Percentiles rank a stretch among this genome's conserved stretches.
Conservation (phyloP, 2,329 filamentous ascomycete species). For the Penicillium rolfsii region DNA sequence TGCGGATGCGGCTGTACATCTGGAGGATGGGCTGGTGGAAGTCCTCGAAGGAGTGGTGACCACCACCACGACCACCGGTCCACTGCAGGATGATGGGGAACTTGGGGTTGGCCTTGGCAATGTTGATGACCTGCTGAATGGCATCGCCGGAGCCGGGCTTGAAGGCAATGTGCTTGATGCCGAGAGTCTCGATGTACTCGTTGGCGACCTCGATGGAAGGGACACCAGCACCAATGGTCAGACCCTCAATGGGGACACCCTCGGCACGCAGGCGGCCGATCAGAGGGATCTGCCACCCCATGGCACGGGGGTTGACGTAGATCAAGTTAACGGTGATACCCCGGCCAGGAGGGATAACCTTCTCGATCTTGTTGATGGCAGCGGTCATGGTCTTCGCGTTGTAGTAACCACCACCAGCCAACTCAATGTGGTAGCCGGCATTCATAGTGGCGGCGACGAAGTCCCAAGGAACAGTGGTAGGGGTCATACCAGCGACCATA, state of each 20-base stretch:
- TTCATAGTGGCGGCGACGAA: conserved; percentile 60
- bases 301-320: conserved; percentile 57
- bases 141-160: conserved; percentile 89
- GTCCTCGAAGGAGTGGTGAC: conserved; percentile 93
- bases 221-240: conserved; percentile 91
- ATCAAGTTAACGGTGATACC: conserved; percentile 59
- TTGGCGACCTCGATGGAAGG: conserved; percentile 91
- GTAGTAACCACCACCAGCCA: conserved; percentile 58
- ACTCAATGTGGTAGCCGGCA: conserved; percentile 52
- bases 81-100: conserved; percentile 95
- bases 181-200: conserved; percentile 90
- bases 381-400: conserved; percentile 79
- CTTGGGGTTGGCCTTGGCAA: conserved; percentile 88
- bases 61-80: conserved; percentile 92
- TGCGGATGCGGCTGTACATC: conserved; percentile 87
- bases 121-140: conserved; percentile 87
- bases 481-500: conserved; percentile 94
- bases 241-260: conserved; percentile 86
- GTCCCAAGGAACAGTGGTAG: conserved; percentile 79
- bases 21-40: conserved; percentile 90
- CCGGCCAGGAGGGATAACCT: conserved; percentile 70
- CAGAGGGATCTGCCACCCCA: conserved; percentile 58
- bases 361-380: conserved; percentile 82
- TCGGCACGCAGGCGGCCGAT: conserved; percentile 66
- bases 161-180: conserved; percentile 90